A percentile compares a stretch with the other conserved stretches of the same genome.
Conservation (phyloP, 176 grass and related monocot genomes). For the Juncus inflexus region DNA sequence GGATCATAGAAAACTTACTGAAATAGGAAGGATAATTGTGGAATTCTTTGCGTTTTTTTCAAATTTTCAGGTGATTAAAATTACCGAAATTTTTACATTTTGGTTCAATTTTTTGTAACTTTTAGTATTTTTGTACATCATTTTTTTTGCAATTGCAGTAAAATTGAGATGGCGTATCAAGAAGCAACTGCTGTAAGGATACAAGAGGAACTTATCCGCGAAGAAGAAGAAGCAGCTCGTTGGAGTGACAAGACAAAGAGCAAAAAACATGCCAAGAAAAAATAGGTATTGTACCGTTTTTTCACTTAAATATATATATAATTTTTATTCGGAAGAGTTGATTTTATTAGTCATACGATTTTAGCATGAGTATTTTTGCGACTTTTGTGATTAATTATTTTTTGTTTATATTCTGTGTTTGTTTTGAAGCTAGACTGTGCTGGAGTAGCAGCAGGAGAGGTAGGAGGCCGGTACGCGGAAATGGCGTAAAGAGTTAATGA, state of each 20-base stretch:
- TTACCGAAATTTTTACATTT: neutral
- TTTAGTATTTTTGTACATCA: constrained; percentile 6
- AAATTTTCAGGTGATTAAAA: constrained; percentile 35
- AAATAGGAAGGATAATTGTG: constrained; percentile 34
- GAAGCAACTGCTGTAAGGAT: constrained; percentile 89
- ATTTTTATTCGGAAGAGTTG: no score
- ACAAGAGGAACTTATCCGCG: constrained; percentile 94
- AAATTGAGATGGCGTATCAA: constrained; percentile 84
- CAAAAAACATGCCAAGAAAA: constrained; percentile 92
- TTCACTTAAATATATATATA: no score
- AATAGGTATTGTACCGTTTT: constrained; percentile 46
- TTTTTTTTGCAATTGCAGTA: constrained; percentile 52
- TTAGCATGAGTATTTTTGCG: no score
- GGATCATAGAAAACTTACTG: constrained; percentile 34
- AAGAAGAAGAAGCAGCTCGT: constrained; percentile 69
- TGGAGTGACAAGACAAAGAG: constrained; percentile 71
- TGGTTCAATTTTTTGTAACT: neutral
- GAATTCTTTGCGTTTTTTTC: constrained; percentile 35
- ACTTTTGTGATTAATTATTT: no score
- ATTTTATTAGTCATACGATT: no score
- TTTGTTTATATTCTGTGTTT: no score
- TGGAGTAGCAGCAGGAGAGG: no score
- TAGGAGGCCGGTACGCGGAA: no score
- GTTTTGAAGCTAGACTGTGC: no score
- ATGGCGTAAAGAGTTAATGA: no score